A percentile compares a stretch with the other conserved stretches of the same genome.
phyloP scores from a whole-genome alignment of 257 asterid species.

The Hygrophila difformis region DNA sequence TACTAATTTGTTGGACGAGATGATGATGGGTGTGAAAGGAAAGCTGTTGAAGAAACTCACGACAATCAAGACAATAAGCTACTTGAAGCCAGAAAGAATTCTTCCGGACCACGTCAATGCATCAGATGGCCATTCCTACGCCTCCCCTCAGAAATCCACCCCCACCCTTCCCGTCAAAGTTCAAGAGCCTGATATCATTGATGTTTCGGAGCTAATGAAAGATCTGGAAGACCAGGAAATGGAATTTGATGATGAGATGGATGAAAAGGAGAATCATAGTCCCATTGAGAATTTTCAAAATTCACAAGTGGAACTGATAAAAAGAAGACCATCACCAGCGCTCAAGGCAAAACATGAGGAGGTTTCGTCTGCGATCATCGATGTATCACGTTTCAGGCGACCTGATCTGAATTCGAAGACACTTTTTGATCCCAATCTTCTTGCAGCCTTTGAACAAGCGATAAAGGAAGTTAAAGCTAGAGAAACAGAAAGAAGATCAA shows the following conservation, averaged over 20 bases:
- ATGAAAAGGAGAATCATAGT: constrained; percentile 55
- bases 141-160: constrained; percentile 26
- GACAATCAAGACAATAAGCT: constrained; percentile 69
- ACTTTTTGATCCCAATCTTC: constrained; percentile 67
- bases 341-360: constrained; percentile 20
- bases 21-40: constrained; percentile 75
- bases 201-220: constrained; percentile 62
- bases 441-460: constrained; percentile 62
- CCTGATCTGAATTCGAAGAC: constrained; percentile 58
- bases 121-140: constrained; percentile 37
- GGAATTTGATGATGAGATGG: constrained; percentile 20
- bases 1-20: neutral
- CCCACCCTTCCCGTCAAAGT: constrained; percentile 16
- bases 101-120: constrained; percentile 60
- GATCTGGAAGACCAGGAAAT: constrained; percentile 56
- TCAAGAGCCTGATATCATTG: constrained; percentile 51
- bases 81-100: constrained; percentile 57
- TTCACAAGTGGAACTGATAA: constrained; percentile 11
- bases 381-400: constrained; percentile 34
- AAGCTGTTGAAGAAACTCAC: constrained; percentile 68
- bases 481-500: constrained; percentile 44
- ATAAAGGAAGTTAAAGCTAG: constrained; percentile 50
- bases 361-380: constrained; percentile 35
- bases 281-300: constrained; percentile 13
- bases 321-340: constrained; percentile 7